Percentiles rank a stretch among this genome's conserved stretches.
Evolutionary conservation across 208 protist species (phyloP).

Genomic region (Leishmania aethiopica): DNA sequence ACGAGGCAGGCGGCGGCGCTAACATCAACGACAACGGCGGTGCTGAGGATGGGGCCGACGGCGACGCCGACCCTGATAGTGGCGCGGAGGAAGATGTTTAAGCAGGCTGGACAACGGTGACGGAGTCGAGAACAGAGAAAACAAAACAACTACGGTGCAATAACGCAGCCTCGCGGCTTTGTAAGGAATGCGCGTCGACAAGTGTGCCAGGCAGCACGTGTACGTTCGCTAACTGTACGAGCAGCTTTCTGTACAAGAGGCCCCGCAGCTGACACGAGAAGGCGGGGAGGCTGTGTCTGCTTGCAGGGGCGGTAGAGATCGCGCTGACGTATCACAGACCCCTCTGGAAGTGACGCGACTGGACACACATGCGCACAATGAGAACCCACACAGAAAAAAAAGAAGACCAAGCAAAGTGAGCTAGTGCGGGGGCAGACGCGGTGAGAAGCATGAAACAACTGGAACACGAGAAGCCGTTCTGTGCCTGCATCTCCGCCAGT

Average conservation of each 20-base stretch:
- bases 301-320: not conserved
- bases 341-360: not conserved
- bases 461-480: not conserved
- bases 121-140: not conserved
- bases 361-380: not conserved
- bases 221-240: not conserved
- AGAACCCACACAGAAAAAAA: not conserved
- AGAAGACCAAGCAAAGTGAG: too few species aligned
- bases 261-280: not conserved
- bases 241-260: too few species aligned
- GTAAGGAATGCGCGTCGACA: not conserved
- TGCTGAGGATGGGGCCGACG: not conserved
- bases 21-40: not conserved
- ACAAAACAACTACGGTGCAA: not conserved
- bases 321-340: not conserved
- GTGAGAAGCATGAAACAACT: not conserved
- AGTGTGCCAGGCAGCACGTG: not conserved
- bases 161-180: not conserved
- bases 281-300: not conserved
- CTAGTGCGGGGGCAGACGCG: not conserved
- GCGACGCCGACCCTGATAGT: not conserved
- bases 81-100: conserved; percentile 26
- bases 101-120: conserved; percentile 1
- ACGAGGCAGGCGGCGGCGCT: not conserved
- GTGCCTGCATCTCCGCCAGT: not conserved